Percentiles rank a stretch among this genome's conserved stretches.
Conservation (phyloP, 2,329 filamentous ascomycete genomes). For the Emmonsiellopsis sp. region DNA sequence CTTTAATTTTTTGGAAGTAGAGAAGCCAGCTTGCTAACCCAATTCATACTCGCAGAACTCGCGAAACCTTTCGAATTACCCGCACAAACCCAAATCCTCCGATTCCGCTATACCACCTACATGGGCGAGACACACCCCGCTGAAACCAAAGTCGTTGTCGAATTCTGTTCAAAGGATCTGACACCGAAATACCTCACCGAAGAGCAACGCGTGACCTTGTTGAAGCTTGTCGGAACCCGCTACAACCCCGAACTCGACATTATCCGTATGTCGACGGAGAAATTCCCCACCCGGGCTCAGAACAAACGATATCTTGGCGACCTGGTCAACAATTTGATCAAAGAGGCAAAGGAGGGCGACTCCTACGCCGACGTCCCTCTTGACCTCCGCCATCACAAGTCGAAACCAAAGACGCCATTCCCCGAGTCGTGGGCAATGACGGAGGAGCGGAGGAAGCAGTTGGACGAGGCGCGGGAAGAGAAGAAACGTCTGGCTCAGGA, state of each 20-base stretch:
- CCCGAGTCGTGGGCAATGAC: constrained; percentile 78
- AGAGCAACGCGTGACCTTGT: constrained; percentile 66
- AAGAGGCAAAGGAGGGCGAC: constrained; percentile 70
- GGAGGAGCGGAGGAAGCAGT: constrained; percentile 52
- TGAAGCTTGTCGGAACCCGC: constrained; percentile 74
- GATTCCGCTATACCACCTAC: constrained; percentile 95
- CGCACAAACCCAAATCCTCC: constrained; percentile 55
- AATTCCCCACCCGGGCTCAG: constrained; percentile 78
- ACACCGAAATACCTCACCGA: constrained; percentile 48
- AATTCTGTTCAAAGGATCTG: constrained; percentile 71
- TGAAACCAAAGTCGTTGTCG: constrained; percentile 85
- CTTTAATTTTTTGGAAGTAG: neutral
- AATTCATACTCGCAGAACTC: constrained; percentile 49
- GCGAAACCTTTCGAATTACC: constrained; percentile 74
- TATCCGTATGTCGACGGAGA: constrained; percentile 84
- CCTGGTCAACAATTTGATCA: constrained; percentile 61
- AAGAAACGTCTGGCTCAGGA: constrained; percentile 46
- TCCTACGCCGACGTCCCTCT: constrained; percentile 83
- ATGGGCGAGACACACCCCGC: constrained; percentile 90
- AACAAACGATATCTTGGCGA: constrained; percentile 94
- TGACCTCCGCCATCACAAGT: constrained; percentile 74
- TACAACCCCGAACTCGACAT: constrained; percentile 78
- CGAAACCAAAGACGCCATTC: constrained; percentile 59
- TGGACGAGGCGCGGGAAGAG: constrained; percentile 52
- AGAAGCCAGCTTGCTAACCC: neutral